Base-by-base conservation (phyloP, 2,329 filamentous ascomycete genomes). In the Pseudocercospora fuligena region DNA sequence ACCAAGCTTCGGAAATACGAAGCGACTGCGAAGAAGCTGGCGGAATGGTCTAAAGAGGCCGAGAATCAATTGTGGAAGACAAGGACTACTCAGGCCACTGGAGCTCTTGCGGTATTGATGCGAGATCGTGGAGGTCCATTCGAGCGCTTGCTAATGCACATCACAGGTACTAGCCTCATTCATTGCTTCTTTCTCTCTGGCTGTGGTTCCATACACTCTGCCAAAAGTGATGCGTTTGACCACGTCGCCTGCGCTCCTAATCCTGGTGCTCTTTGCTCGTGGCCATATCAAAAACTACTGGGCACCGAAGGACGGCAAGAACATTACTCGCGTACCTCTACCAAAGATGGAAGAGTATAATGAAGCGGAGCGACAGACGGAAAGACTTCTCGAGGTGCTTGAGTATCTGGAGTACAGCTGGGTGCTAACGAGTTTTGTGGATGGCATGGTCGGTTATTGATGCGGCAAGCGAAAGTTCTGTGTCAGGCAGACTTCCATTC, bases 1-100 rank as follows among this genome's bases (percentile, higher is more conserved):
- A 77, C 72, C 43, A 82, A 82, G 64, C 78, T 84, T 4, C 77
- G 53, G 75, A 33, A 78, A 78, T 84, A 84, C 71, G 82, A 85
- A 70, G 75, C 79, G n/a, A 78, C 78, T 27, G 74, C 76, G 51
- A 76, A 84, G 70, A 82, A 81, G 69, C 77, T 80, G 16, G 82
- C 83, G 8, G 78, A 82, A 67, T 80, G 80, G 73, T 83, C 82
- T 2, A 77, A 78, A 31, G 78, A 78, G 46, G 82, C 81, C 7
- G 80, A 75, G 43, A 69, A 75, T 5, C 79, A 84, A 69, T 73
- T 84, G 23, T 74, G 79, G 70, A 79, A 80, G 71, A 84, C 83
- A 3, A 76, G 82, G 60, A 79, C 76, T 0, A 85, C 82, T 0
- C 81, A 83, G 66, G 77, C 78, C 1, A 76, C 77, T 49, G 80